These are phyloP conservation scores for Beauveria sp. DNA, from an alignment of 2,329 filamentous ascomycete genomes.

Conservation along the genomic window DNA sequence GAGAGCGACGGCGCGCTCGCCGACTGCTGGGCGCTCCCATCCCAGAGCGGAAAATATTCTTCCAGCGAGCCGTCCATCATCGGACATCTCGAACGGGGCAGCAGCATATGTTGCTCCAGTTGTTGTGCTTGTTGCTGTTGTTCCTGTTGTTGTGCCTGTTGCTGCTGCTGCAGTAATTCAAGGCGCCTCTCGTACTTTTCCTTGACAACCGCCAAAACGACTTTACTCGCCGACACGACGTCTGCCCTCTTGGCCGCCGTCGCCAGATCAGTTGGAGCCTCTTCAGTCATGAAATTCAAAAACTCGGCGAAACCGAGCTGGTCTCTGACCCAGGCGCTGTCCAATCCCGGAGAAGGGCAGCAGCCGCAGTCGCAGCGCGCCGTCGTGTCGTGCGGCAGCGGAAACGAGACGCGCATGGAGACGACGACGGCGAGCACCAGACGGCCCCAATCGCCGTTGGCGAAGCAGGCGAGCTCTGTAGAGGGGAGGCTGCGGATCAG, in stretches of 20 bases:
- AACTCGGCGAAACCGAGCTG: conserved; percentile 33
- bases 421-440: conserved; percentile 35
- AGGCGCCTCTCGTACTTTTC: conserved; percentile 37
- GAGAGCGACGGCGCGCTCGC: background rate
- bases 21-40: conserved; percentile 24
- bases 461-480: conserved; percentile 28
- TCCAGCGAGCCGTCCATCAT: conserved; percentile 45
- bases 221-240: conserved; percentile 35
- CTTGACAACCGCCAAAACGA: conserved; percentile 39
- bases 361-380: conserved; percentile 15
- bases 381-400: conserved; percentile 18
- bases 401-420: conserved; percentile 40
- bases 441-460: conserved; percentile 34
- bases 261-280: conserved; percentile 16
- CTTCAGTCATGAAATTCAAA: conserved; percentile 26
- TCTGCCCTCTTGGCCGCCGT: conserved; percentile 25
- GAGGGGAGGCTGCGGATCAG: conserved; percentile 23
- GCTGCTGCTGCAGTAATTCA: conserved; percentile 22
- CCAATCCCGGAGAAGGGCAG: conserved; percentile 21
- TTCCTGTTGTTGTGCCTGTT: conserved; percentile 15
- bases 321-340: conserved; percentile 30
- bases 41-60: conserved; percentile 38
- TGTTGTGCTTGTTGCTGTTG: conserved; percentile 17
- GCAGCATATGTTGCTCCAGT: background rate
- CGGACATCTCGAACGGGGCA: conserved; percentile 31